Conservation (phyloP, 176 grass and related monocot species). For the Phoenix dactylifera region DNA sequence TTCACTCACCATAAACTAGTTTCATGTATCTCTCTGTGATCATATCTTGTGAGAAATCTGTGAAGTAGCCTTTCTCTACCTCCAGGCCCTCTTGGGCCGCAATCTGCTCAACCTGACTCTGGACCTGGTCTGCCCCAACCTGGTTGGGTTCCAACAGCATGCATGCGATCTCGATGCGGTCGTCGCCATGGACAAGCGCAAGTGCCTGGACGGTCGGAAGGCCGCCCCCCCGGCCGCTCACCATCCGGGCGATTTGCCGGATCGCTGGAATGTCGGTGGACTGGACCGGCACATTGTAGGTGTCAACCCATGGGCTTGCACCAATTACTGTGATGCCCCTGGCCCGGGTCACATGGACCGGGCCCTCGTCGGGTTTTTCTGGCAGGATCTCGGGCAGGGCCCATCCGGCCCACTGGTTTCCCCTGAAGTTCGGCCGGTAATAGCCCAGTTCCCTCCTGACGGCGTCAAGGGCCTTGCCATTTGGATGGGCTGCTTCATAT, state of each 20-base stretch:
- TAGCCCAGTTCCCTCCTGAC: constrained; percentile 55
- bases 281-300: constrained; percentile 50
- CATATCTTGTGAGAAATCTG: constrained; percentile 55
- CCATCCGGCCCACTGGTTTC: constrained; percentile 46
- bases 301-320: constrained; percentile 26
- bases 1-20: constrained; percentile 3
- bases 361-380: constrained; percentile 44
- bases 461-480: constrained; percentile 25
- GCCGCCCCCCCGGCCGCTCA: constrained; percentile 46
- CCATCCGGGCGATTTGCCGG: constrained; percentile 37
- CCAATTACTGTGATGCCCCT: constrained; percentile 49
- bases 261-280: constrained; percentile 36
- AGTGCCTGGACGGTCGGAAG: constrained; percentile 54
- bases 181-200: constrained; percentile 39
- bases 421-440: constrained; percentile 34
- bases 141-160: constrained; percentile 40
- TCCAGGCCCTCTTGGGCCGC: constrained; percentile 41
- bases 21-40: constrained; percentile 48
- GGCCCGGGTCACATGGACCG: constrained; percentile 11
- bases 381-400: constrained; percentile 33
- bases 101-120: constrained; percentile 44
- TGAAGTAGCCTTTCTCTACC: constrained; percentile 66
- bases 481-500: constrained; percentile 51
- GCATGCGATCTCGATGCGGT: constrained; percentile 60
- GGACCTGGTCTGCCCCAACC: constrained; percentile 41